These are phyloP conservation scores for Microsporum audouinii DNA, from an alignment of 2,329 filamentous ascomycete species.

Conservation along the genomic window DNA sequence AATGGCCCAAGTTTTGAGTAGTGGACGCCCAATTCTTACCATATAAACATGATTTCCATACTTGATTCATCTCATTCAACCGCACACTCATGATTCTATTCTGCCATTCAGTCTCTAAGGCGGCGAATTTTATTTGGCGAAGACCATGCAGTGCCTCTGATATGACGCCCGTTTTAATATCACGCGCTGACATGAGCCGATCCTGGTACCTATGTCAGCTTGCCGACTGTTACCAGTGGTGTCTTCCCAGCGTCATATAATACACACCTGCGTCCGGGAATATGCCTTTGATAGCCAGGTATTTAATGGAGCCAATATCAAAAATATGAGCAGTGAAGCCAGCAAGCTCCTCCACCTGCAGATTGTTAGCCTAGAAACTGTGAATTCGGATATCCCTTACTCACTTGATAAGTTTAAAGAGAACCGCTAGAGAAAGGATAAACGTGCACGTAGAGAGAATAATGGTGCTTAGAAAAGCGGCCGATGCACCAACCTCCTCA, in stretches of 20 bases:
- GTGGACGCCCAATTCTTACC: neutral
- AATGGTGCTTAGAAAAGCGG: neutral
- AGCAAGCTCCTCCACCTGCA: conserved; percentile 2
- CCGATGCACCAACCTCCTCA: neutral
- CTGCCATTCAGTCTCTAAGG: conserved; percentile 4
- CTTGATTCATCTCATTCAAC: neutral
- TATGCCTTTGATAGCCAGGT: neutral
- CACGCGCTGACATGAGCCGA: conserved; percentile 1
- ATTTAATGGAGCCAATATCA: neutral
- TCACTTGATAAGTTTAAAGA: conserved; percentile 1
- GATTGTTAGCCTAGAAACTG: neutral
- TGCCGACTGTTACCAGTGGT: no score
- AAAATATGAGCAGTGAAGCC: neutral
- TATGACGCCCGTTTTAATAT: neutral
- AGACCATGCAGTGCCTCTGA: conserved; percentile 5
- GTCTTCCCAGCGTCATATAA: neutral
- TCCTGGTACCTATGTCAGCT: neutral
- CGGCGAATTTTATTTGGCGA: conserved; percentile 3
- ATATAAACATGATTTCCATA: neutral
- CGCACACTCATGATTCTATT: conserved; percentile 1
- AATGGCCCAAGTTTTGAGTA: no score
- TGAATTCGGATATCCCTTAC: neutral
- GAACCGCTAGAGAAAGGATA: neutral
- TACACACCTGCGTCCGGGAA: neutral
- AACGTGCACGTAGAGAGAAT: conserved; percentile 2